Evolutionary conservation across 129 eudicot species (phyloP).

Genomic region (Artemisia argyi): DNA sequence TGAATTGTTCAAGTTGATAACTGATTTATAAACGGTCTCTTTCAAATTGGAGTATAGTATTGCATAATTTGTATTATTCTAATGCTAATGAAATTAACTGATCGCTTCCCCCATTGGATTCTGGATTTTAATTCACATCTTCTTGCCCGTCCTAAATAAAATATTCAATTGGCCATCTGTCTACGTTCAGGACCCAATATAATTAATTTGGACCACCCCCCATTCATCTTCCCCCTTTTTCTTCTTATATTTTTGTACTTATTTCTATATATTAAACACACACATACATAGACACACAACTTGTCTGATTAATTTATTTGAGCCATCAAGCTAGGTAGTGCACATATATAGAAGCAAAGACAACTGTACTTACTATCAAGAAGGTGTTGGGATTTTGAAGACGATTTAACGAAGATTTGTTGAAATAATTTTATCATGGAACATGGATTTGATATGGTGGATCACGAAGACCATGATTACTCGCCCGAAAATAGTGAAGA

Average conservation of each 20-base stretch:
- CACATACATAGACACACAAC: neutral
- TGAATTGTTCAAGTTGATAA: neutral
- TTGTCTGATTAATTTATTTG: slow-evolving; percentile 24
- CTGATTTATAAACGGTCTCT: slow-evolving; percentile 11
- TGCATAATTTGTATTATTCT: slow-evolving; percentile 18
- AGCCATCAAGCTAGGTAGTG: slow-evolving; percentile 10
- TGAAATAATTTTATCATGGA: slow-evolving; percentile 36
- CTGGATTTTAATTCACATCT: slow-evolving; percentile 65
- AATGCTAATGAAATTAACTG: slow-evolving; percentile 7
- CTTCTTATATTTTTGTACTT: slow-evolving; percentile 22
- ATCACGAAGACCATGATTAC: slow-evolving; percentile 58
- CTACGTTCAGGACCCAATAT: slow-evolving; percentile 47
- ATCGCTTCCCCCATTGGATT: slow-evolving; percentile 9
- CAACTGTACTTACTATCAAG: slow-evolving; percentile 21
- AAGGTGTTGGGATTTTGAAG: neutral
- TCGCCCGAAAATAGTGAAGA: slow-evolving; percentile 57
- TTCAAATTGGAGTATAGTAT: slow-evolving; percentile 36
- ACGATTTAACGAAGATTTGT: neutral
- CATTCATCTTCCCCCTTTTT: slow-evolving; percentile 42
- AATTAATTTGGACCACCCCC: slow-evolving; percentile 36
- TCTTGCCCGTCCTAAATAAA: slow-evolving; percentile 89
- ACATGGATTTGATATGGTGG: slow-evolving; percentile 33
- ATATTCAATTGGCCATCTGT: slow-evolving; percentile 59
- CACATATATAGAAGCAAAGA: neutral
- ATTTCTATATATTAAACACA: slow-evolving; percentile 16